Evolutionary conservation across 2,329 filamentous ascomycete genomes (phyloP), one percentile per base, ranked within the genome.

Genomic region (Colletotrichum spinosum): DNA sequence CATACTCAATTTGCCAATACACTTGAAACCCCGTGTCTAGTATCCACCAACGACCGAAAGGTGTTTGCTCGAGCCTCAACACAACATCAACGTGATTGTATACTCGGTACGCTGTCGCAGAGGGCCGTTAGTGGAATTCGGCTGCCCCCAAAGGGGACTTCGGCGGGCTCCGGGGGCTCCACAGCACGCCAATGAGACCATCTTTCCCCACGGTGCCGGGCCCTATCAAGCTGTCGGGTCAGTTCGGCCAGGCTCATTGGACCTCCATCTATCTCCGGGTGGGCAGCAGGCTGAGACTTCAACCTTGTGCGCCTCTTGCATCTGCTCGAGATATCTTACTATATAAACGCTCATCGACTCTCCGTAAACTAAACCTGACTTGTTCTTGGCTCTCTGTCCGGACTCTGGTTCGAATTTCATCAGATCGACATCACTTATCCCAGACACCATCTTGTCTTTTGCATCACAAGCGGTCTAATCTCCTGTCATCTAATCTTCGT

Each of bases 141-240:
- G 58, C 63, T 66, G 63, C 42, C 34, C 51, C 42, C 49, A 46
- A 50, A 69, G 58, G 73, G 73, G 73, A 69, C 49, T 67, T 74
- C 74, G 74, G 74, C 74, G 74, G 73, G 69, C 70, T 75, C 74
- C 74, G 74, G 69, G 67, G 58, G 59, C 41, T 66, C 63, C 67
- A 63, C 60, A 54, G 58, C 15, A 57, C 56, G n/a, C 53, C 55
- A 56, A 61, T 67, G 41, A 65, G 65, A 46, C 61, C 65, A 67
- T 67, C 64, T 51, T 58, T 64, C 59, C 63, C 54, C 61, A 52
- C 53, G 53, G 49, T 52, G 54, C 59, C 66, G 61, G 66, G 15
- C 57, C 65, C 55, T 65, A 44, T 63, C 49, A 56, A 67, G 62
- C 59, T 45, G 59, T 52, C 63, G 67, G 63, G 25, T 35, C 67